These are phyloP conservation scores for Backusella psychrophila DNA, from an alignment of 192 early-diverging fungal species.

Conservation along the genomic window DNA sequence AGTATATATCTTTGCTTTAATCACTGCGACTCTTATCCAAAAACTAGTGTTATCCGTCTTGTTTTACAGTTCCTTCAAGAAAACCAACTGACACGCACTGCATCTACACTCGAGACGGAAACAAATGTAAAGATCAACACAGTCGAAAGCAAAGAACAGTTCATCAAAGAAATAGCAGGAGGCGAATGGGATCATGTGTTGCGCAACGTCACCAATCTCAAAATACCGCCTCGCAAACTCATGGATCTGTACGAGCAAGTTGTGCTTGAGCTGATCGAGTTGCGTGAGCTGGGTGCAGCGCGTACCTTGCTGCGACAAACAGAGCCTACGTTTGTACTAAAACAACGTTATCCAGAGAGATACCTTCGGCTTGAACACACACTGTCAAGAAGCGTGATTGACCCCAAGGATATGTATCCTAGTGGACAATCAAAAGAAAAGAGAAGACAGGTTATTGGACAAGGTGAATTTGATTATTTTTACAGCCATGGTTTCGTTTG, in stretches of 20 bases:
- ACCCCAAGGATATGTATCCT: conserved; percentile 72
- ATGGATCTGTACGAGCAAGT: conserved; percentile 94
- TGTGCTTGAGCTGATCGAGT: conserved; percentile 84
- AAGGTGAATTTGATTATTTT: conserved; percentile 37
- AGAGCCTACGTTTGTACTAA: conserved; percentile 85
- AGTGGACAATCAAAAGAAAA: conserved; percentile 66
- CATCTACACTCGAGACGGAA: conserved; percentile 77
- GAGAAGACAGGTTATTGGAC: conserved; percentile 75
- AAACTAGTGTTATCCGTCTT: conserved; percentile 76
- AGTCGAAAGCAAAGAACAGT: conserved; percentile 74
- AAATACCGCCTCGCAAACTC: conserved; percentile 69
- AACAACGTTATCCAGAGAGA: conserved; percentile 76
- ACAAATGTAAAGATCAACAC: conserved; percentile 81
- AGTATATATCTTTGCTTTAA: too few relatives aligned
- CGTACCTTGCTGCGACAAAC: conserved; percentile 88
- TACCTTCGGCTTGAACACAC: conserved; percentile 85
- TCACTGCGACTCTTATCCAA: too few relatives aligned
- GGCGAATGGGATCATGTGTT: conserved; percentile 93
- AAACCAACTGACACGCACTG: conserved; percentile 72
- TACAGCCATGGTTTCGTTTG: too few relatives aligned
- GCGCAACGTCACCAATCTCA: conserved; percentile 67
- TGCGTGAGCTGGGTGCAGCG: conserved; percentile 81
- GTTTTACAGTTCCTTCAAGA: conserved; percentile 94
- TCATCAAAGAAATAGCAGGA: conserved; percentile 70
- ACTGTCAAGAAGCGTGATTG: conserved; percentile 66